These are phyloP conservation scores for Colletotrichum agaves DNA, from an alignment of 2,329 filamentous ascomycete genomes.

Conservation along the genomic window DNA sequence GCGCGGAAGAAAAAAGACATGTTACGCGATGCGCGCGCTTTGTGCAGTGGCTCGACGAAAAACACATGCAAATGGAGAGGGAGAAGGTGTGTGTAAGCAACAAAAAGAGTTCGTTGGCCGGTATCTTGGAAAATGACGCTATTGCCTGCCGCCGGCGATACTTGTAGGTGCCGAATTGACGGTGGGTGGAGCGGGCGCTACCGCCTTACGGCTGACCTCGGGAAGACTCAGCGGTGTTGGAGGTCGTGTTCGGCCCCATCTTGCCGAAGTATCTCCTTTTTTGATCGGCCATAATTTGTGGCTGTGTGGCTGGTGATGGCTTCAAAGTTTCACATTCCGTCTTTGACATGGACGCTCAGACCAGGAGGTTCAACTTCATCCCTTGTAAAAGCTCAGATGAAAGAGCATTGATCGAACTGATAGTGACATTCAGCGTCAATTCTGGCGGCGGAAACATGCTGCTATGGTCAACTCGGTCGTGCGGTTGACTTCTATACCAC, in stretches of 20 bases:
- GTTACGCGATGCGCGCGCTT: conserved; percentile 30
- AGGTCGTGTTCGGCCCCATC: background rate
- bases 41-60: conserved; percentile 4
- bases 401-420: too few relatives aligned
- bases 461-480: too few relatives aligned
- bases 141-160: conserved; percentile 32
- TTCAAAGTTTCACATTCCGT: background rate
- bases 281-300: background rate
- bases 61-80: background rate
- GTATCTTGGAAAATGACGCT: conserved; percentile 32
- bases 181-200: conserved; percentile 14
- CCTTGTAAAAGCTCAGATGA: background rate
- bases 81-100: background rate
- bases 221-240: background rate
- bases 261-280: conserved; percentile 23
- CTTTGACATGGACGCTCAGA: background rate
- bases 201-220: conserved; percentile 16
- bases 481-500: too few relatives aligned
- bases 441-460: too few relatives aligned
- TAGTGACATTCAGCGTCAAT: background rate
- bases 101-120: conserved; percentile 16
- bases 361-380: conserved; percentile 8
- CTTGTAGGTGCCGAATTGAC: conserved; percentile 32
- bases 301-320: conserved; percentile 13
- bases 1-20: conserved; percentile 10